phyloP scores from a whole-genome alignment of 2,329 filamentous ascomycete genomes.

The Fusarium irregulare region DNA sequence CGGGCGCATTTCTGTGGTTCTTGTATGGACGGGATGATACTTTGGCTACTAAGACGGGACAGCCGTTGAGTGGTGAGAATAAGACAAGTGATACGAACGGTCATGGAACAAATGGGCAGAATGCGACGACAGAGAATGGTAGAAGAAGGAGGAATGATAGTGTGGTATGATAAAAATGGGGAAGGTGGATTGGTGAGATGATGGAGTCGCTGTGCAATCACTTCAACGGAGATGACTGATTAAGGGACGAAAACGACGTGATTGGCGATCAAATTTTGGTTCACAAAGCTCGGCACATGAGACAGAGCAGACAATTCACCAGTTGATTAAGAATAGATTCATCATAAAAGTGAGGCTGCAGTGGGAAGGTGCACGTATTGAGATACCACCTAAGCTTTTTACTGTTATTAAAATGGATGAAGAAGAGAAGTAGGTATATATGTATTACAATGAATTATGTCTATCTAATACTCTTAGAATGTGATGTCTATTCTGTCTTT shows the following conservation, averaged over 20 bases:
- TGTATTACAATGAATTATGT: too few relatives aligned
- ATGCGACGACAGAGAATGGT: not conserved
- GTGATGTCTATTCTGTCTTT: too few relatives aligned
- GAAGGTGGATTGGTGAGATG: too few relatives aligned
- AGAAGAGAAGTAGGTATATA: too few relatives aligned
- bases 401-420: too few relatives aligned
- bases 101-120: not conserved
- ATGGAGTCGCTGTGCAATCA: too few relatives aligned
- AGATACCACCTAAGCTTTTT: not conserved
- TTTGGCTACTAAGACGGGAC: not conserved
- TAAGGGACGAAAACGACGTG: fast-evolving
- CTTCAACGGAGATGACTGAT: too few relatives aligned
- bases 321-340: too few relatives aligned
- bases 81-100: not conserved
- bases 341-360: too few relatives aligned
- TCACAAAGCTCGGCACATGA: too few relatives aligned
- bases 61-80: not conserved
- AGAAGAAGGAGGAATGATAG: not conserved
- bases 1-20: constrained; percentile 4
- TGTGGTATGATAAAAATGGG: not conserved
- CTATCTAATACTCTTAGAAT: too few relatives aligned
- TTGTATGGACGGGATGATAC: not conserved
- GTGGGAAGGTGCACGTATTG: not conserved
- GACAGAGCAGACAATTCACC: fast-evolving
- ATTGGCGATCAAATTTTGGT: fast-evolving